A percentile compares a stretch with the other conserved stretches of the same genome.
Conservation (phyloP, 257 asterid species). For the Rehmannia glutinosa region DNA sequence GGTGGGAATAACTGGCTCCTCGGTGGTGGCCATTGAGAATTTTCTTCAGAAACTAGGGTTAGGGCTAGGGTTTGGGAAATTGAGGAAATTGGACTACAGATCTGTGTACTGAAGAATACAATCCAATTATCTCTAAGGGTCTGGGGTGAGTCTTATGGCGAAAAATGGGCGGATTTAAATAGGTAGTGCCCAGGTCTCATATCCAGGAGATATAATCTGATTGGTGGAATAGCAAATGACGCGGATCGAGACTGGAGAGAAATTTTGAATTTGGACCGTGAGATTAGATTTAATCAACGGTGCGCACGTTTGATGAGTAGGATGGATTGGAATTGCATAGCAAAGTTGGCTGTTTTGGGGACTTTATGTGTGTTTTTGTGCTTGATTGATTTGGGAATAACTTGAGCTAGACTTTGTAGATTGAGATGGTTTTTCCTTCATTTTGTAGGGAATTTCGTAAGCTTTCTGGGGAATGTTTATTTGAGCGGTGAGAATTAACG, state of each 20-base stretch:
- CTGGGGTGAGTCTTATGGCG: conserved; percentile 20
- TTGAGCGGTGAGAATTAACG: neutral
- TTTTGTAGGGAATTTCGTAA: conserved; percentile 41
- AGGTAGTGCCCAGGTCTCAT: conserved; percentile 25
- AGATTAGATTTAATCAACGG: conserved; percentile 67
- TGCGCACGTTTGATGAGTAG: conserved; percentile 12
- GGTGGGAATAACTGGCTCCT: conserved; percentile 38
- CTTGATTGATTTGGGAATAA: conserved; percentile 47
- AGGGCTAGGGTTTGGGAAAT: conserved; percentile 24
- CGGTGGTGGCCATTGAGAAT: conserved; percentile 36
- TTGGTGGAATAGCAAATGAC: conserved; percentile 48
- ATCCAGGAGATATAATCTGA: conserved; percentile 37
- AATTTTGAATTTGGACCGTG: conserved; percentile 63
- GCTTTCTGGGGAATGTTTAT: conserved; percentile 36
- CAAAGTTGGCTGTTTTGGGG: conserved; percentile 16
- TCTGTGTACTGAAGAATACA: conserved; percentile 9
- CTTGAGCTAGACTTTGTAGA: conserved; percentile 26
- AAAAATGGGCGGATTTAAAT: conserved; percentile 51
- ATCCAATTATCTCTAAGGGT: neutral
- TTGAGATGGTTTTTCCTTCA: conserved; percentile 20
- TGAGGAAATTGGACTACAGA: neutral
- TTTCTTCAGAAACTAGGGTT: conserved; percentile 15
- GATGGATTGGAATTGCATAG: conserved; percentile 32
- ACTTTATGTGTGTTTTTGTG: conserved; percentile 89
- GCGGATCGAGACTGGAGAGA: conserved; percentile 46